Percentiles rank a stretch among this genome's conserved stretches.
phyloP scores from a whole-genome alignment of 2,329 filamentous ascomycete species.

The Sarocladiaceae sp. region DNA sequence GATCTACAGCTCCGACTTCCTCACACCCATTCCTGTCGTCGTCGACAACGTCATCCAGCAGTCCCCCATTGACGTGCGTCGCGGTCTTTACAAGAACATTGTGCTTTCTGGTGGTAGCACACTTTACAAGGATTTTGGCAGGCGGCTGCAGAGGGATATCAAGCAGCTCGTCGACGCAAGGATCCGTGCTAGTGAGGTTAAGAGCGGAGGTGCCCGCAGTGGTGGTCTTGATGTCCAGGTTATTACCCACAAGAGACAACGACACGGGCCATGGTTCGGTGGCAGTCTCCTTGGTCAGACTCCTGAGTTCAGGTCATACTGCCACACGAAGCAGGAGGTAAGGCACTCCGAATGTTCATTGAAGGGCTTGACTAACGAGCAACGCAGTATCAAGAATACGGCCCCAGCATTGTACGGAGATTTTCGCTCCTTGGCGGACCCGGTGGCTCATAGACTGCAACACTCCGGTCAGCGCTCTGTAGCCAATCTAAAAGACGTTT shows the following conservation, averaged over 20 bases:
- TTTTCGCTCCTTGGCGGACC: slow-evolving; percentile 83
- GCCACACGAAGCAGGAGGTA: slow-evolving; percentile 82
- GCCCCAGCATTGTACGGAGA: slow-evolving; percentile 88
- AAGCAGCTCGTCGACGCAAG: slow-evolving; percentile 90
- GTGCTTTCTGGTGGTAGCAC: slow-evolving; percentile 95
- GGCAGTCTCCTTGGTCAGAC: slow-evolving; percentile 94
- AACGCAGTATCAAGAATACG: slow-evolving; percentile 82
- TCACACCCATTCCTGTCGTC: slow-evolving; percentile 88
- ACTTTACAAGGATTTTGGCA: slow-evolving; percentile 96
- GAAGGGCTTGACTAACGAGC: slow-evolving; percentile 12
- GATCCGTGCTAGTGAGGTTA: slow-evolving; percentile 85
- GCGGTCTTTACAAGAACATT: slow-evolving; percentile 99
- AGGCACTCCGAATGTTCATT: slow-evolving; percentile 15
- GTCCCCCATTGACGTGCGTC: slow-evolving; percentile 92
- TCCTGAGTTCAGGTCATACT: slow-evolving; percentile 97
- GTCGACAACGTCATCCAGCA: slow-evolving; percentile 97
- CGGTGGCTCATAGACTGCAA: slow-evolving; percentile 59
- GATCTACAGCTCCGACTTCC: slow-evolving; percentile 97
- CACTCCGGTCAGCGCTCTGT: background rate
- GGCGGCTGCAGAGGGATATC: slow-evolving; percentile 93
- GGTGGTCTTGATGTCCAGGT: slow-evolving; percentile 95
- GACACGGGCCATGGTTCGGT: slow-evolving; percentile 97
- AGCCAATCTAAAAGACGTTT: slow-evolving; percentile 8
- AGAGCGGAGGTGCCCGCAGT: slow-evolving; percentile 85
- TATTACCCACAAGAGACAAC: slow-evolving; percentile 93